A percentile compares a stretch with the other conserved stretches of the same genome.
Conservation (phyloP, 2,329 filamentous ascomycete genomes). For the Aspergillus sp. region DNA sequence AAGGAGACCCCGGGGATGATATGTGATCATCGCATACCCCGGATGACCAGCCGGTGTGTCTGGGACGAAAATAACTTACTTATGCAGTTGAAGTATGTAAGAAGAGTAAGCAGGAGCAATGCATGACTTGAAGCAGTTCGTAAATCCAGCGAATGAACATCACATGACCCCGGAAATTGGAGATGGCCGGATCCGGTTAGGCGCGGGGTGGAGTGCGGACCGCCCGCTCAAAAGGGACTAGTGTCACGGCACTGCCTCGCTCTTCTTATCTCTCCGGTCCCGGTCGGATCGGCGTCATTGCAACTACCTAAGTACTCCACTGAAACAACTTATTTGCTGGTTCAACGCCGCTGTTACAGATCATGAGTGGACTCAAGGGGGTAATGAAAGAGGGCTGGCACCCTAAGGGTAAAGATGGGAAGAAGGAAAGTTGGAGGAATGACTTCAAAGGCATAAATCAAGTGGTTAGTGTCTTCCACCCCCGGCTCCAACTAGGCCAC, state of each 20-base stretch:
- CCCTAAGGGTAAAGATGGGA: conserved; percentile 55
- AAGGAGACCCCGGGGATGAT: not conserved
- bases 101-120: not conserved
- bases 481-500: conserved; percentile 8
- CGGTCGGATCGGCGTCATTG: conserved; percentile 9
- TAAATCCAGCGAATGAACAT: no score
- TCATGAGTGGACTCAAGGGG: conserved; percentile 51
- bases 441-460: conserved; percentile 61
- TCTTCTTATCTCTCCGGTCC: conserved; percentile 6
- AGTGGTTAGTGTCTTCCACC: conserved; percentile 47
- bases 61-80: not conserved
- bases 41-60: not conserved
- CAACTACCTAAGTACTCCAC: not conserved
- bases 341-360: conserved; percentile 8
- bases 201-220: not conserved
- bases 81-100: not conserved
- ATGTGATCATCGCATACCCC: not conserved
- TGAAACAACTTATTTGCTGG: not conserved
- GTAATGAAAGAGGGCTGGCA: conserved; percentile 57
- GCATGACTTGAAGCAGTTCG: not conserved
- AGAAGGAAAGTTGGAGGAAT: conserved; percentile 55
- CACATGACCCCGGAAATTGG: not conserved
- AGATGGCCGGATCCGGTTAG: not conserved
- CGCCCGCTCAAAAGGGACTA: not conserved
- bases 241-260: not conserved